Evolutionary conservation across 257 asterid species (phyloP), one percentile per base, ranked within the genome.

Genomic region (Lavandula angustifolia): DNA sequence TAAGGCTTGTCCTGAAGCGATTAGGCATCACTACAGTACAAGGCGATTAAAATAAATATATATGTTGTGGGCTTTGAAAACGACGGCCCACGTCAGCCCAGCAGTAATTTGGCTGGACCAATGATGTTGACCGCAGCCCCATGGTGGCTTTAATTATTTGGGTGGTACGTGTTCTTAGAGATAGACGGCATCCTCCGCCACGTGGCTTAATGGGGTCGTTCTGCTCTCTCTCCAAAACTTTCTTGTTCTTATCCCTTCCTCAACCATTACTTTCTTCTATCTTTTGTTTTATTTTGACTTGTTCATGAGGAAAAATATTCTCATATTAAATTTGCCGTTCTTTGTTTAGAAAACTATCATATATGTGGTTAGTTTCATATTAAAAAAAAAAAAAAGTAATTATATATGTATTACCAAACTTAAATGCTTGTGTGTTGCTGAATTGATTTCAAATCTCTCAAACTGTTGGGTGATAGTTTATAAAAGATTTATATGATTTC

Each of bases 31-130:
- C 77, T 60, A 71, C 46, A 43, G 32, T 5, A 16, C 57, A 1
- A 22, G 27, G 27, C 2, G 27, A 22, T 22, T 22, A 44, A 54
- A 3, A 6, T n/a, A n/a, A 6, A 8, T 17, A 4, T 54, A 46
- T 17, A 6, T 66, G 27, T 59, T 60, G 9, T 60, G 84, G 84
- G 82, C 74, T 74, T 52, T 57, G 76, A 74, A 64, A 80, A 66
- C 61, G 72, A 76, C 72, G 80, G 77, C 79, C 85, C 82, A 74
- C 82, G 80, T 80, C 74, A 80, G 80, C 76, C 76, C 82, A 74
- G 70, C 64, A 64, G 60, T 73, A 62, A 3, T 64, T 58, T 50
- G 61, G 64, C 57, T 73, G 80, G 85, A 54, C 82, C 85, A 68
- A 33, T 68, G 72, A 79, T 57, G 68, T 74, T 75, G 74, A 71